These are phyloP conservation scores for Tardiomyces depauwii DNA, from an alignment of 1,139 yeast species.

Conservation along the genomic window DNA sequence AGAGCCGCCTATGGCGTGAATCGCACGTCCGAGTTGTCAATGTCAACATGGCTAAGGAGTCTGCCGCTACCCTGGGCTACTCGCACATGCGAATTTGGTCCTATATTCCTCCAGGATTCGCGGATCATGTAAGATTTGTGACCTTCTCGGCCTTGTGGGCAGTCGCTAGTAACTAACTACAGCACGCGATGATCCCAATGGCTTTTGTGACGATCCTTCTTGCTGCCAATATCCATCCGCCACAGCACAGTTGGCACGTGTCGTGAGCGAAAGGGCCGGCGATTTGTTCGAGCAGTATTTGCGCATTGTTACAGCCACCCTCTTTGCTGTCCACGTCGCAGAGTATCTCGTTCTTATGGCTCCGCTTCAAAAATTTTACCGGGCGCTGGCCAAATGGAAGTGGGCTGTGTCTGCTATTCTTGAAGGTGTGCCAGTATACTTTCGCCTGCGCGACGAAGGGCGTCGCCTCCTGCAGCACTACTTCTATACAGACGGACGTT, in stretches of 20 bases:
- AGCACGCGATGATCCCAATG: conserved; percentile 4
- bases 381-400: conserved; percentile 19
- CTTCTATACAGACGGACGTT: too few relatives aligned
- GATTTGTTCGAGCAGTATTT: conserved; percentile 9
- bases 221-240: not conserved
- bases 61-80: conserved; percentile 57
- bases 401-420: conserved; percentile 19
- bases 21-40: conserved; percentile 39
- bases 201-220: conserved; percentile 4
- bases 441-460: conserved; percentile 6
- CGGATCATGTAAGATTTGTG: conserved; percentile 2
- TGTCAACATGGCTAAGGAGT: conserved; percentile 39
- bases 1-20: conserved; percentile 44
- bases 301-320: too few relatives aligned
- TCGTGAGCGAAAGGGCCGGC: not conserved
- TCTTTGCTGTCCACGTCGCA: conserved; percentile 17
- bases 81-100: conserved; percentile 43
- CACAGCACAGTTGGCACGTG: not conserved
- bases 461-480: not conserved
- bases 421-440: conserved; percentile 25
- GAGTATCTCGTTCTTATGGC: conserved; percentile 18
- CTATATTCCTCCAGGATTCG: conserved; percentile 14
- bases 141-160: not conserved
- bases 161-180: conserved; percentile 3
- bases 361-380: conserved; percentile 21